Conservation (phyloP, 2,329 filamentous ascomycete species). For the Fusarium continuum region DNA sequence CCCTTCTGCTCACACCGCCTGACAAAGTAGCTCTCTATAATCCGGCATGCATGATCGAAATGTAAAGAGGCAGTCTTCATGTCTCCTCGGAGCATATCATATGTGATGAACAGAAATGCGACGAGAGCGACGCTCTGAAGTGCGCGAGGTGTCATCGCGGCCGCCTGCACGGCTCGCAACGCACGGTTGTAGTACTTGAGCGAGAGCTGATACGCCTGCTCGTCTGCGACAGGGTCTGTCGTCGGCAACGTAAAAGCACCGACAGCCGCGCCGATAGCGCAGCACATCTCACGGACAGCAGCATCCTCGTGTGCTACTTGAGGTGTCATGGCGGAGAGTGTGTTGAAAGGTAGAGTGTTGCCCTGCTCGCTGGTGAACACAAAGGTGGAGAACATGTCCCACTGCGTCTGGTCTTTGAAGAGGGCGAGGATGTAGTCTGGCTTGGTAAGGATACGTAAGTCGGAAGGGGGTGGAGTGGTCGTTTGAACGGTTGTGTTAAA, state of each 20-base stretch:
- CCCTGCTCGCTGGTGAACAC: constrained; percentile 29
- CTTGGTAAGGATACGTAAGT: constrained; percentile 25
- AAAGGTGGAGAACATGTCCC: constrained; percentile 36
- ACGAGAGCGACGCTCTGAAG: constrained; percentile 30
- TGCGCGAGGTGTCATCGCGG: not conserved
- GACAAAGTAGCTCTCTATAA: constrained; percentile 32
- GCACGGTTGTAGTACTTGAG: constrained; percentile 36
- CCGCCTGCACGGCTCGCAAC: constrained; percentile 13
- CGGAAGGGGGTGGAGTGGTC: not conserved
- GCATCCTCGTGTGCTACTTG: constrained; percentile 31
- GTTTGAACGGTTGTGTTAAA: not conserved
- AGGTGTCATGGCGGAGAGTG: constrained; percentile 30
- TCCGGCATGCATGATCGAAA: constrained; percentile 30
- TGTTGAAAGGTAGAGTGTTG: constrained; percentile 31
- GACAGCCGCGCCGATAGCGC: constrained; percentile 30
- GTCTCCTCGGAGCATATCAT: constrained; percentile 35
- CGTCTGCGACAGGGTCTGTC: constrained; percentile 9
- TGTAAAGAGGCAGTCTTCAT: constrained; percentile 28
- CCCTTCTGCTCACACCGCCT: constrained; percentile 23
- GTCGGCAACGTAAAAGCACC: constrained; percentile 22
- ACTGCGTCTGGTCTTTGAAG: constrained; percentile 37
- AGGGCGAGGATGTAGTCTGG: constrained; percentile 24
- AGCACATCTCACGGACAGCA: constrained; percentile 34
- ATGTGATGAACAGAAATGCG: constrained; percentile 37
- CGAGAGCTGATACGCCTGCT: constrained; percentile 16